Evolutionary conservation across 2,329 filamentous ascomycete species (phyloP).

Genomic region (Trichothecium roseum): DNA sequence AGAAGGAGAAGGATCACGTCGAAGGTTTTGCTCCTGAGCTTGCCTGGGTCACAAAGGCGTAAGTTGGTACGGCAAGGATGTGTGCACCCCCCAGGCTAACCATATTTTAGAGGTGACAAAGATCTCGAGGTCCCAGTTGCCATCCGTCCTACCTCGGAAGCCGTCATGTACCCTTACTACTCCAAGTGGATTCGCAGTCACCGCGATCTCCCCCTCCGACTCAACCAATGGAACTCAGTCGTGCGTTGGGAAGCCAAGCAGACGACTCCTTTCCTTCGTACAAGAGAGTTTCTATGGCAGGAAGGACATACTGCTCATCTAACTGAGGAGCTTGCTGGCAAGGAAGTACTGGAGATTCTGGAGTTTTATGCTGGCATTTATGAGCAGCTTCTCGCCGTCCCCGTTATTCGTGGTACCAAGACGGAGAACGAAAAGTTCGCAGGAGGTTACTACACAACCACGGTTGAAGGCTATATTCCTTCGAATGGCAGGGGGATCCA

Average conservation of each 20-base stretch:
- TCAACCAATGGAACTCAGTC: slow-evolving; percentile 96
- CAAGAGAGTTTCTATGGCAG: slow-evolving; percentile 96
- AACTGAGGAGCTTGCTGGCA: slow-evolving; percentile 67
- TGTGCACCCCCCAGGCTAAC: slow-evolving; percentile 2
- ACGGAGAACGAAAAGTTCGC: slow-evolving; percentile 98
- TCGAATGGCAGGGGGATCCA: slow-evolving; percentile 94
- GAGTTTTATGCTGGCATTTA: slow-evolving; percentile 90
- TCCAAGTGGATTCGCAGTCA: slow-evolving; percentile 95
- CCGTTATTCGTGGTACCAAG: slow-evolving; percentile 87
- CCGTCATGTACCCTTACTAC: slow-evolving; percentile 93
- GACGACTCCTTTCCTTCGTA: slow-evolving; percentile 74
- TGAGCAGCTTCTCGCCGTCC: slow-evolving; percentile 86
- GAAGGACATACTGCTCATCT: slow-evolving; percentile 89
- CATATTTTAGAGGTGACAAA: slow-evolving; percentile 61
- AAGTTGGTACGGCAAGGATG: slow-evolving; percentile 20
- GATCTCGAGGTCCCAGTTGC: slow-evolving; percentile 74
- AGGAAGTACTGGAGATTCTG: slow-evolving; percentile 87
- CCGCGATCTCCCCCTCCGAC: slow-evolving; percentile 81
- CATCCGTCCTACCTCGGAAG: slow-evolving; percentile 59
- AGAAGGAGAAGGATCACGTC: slow-evolving; percentile 87
- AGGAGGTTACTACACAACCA: slow-evolving; percentile 92
- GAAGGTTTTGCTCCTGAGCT: slow-evolving; percentile 96
- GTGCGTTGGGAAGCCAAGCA: slow-evolving; percentile 97
- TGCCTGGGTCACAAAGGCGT: slow-evolving; percentile 80
- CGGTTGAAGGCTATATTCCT: slow-evolving; percentile 93